These are phyloP conservation scores for Entomortierella beljakovae DNA, from an alignment of 192 early-diverging fungal genomes.

Conservation along the genomic window DNA sequence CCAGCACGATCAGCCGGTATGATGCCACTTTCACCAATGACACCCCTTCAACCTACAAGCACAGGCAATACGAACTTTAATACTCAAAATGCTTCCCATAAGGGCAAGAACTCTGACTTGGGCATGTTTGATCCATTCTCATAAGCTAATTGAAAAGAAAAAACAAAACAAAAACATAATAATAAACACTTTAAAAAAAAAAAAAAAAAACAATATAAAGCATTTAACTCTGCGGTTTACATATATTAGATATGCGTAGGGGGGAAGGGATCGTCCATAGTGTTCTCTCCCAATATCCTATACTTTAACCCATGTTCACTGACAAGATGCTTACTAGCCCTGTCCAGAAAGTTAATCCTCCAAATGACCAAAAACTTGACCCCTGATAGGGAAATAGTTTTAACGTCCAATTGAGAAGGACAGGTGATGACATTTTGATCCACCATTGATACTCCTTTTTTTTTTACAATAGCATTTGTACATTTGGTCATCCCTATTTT, in stretches of 20 bases:
- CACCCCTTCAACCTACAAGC: conserved; percentile 36
- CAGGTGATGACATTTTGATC: conserved; percentile 4
- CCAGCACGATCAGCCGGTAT: conserved; percentile 25
- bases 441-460: conserved; percentile 9
- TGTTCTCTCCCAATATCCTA: no score
- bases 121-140: conserved; percentile 56
- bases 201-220: neutral
- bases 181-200: neutral
- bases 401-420: neutral
- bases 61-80: conserved; percentile 17
- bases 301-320: no score
- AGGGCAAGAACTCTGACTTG: conserved; percentile 51
- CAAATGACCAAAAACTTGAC: no score
- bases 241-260: no score
- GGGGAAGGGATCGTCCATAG: no score
- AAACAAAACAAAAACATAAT: neutral
- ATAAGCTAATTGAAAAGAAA: conserved; percentile 5
- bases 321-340: no score
- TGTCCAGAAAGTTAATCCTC: no score
- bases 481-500: conserved; percentile 11
- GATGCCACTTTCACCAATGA: conserved; percentile 33
- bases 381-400: conserved; percentile 6
- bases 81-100: conserved; percentile 12
- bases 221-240: neutral
- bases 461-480: neutral